Evolutionary conservation across 345 rosid species (phyloP).

Genomic region (Adansonia digitata): DNA sequence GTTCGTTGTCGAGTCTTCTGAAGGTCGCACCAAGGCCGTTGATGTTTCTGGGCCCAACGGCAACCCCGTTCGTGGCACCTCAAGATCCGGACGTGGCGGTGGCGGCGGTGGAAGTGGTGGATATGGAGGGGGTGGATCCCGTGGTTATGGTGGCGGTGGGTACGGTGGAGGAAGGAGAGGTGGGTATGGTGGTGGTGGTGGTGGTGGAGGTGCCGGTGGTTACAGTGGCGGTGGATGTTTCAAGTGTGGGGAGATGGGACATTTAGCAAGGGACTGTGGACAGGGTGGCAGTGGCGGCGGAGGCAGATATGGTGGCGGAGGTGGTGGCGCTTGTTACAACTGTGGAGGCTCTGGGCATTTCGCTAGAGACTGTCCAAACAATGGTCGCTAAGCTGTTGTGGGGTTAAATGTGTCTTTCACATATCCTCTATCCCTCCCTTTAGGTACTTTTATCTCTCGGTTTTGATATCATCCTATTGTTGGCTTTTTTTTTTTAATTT

Average conservation of each 20-base stretch:
- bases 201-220: slow-evolving; percentile 17
- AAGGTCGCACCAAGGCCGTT: slow-evolving; percentile 68
- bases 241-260: slow-evolving; percentile 30
- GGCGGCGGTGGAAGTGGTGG: slow-evolving; percentile 21
- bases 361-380: slow-evolving; percentile 72
- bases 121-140: slow-evolving; percentile 12
- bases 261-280: slow-evolving; percentile 25
- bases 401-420: neutral
- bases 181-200: slow-evolving; percentile 13
- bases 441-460: neutral
- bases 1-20: slow-evolving; percentile 41
- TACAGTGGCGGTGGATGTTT: slow-evolving; percentile 24
- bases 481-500: neutral
- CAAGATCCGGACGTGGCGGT: slow-evolving; percentile 45
- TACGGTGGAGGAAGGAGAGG: slow-evolving; percentile 25
- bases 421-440: neutral
- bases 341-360: slow-evolving; percentile 86
- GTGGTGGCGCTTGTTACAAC: slow-evolving; percentile 56
- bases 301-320: slow-evolving; percentile 27
- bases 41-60: slow-evolving; percentile 80
- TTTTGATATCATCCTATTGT: neutral
- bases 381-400: slow-evolving; percentile 29
- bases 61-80: slow-evolving; percentile 33
- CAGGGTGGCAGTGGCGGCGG: slow-evolving; percentile 47
- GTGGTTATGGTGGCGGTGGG: slow-evolving; percentile 25